Evolutionary conservation across 768 basidiomycete species (phyloP).

Genomic region (Tulasnella sp.): DNA sequence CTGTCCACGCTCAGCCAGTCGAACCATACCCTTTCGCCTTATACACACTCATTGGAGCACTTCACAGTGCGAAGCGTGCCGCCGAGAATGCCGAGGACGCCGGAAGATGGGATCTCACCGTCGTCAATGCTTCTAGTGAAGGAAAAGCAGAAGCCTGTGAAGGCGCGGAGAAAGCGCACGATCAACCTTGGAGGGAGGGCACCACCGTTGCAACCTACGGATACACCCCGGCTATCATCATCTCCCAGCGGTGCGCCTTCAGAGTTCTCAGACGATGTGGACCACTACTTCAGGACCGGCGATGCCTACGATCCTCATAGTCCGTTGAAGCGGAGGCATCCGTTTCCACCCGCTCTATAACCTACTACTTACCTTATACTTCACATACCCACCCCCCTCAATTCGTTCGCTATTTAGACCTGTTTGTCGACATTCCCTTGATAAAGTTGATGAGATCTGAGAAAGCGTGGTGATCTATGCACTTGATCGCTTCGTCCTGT

Average conservation of each 20-base stretch:
- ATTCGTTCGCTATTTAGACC: neutral
- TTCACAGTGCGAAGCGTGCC: conserved; percentile 54
- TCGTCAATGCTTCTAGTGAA: neutral
- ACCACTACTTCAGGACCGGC: conserved; percentile 49
- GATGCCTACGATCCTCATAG: neutral
- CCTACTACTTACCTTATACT: neutral
- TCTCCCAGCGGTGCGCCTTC: conserved; percentile 22
- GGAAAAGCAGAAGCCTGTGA: conserved; percentile 43
- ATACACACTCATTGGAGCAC: conserved; percentile 80
- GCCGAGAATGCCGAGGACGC: conserved; percentile 28
- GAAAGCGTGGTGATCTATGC: too few relatives aligned
- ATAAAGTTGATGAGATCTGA: too few relatives aligned
- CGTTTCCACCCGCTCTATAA: neutral
- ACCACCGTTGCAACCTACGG: conserved; percentile 21
- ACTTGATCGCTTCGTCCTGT: too few relatives aligned
- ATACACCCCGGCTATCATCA: conserved; percentile 23
- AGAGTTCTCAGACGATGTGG: conserved; percentile 52
- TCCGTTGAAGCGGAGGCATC: neutral
- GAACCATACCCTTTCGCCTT: conserved; percentile 89
- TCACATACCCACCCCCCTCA: neutral
- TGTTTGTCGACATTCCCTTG: too few relatives aligned
- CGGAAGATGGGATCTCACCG: neutral
- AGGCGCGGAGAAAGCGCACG: conserved; percentile 66
- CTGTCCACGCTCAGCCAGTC: conserved; percentile 76
- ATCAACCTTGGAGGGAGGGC: conserved; percentile 42